Percentiles rank a stretch among this genome's conserved stretches.
Evolutionary conservation across 2,329 filamentous ascomycete species (phyloP).

Genomic region (Cladosporium halotolerans): DNA sequence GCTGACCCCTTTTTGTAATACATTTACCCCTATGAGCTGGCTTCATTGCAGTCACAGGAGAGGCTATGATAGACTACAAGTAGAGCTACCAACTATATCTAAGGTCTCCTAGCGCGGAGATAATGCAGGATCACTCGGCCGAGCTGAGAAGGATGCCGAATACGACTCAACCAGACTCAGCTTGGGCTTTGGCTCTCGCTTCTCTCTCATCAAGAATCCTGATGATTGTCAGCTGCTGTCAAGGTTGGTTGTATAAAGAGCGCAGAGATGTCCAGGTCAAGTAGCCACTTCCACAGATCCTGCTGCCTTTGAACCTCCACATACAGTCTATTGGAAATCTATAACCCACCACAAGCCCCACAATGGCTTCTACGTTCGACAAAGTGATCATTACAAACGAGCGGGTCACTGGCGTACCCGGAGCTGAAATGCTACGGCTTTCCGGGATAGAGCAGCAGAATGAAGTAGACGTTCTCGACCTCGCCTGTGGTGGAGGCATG

Average conservation of each 20-base stretch:
- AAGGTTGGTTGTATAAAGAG: neutral
- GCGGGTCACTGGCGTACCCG: slow-evolving; percentile 13
- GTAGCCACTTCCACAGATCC: neutral
- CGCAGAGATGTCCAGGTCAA: neutral
- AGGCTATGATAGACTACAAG: too few relatives aligned
- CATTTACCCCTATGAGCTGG: too few relatives aligned
- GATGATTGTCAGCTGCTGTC: neutral
- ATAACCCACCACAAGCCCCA: neutral
- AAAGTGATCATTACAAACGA: slow-evolving; percentile 12
- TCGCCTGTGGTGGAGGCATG: slow-evolving; percentile 15
- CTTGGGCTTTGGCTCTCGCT: neutral
- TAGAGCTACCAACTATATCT: too few relatives aligned
- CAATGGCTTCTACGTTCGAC: neutral
- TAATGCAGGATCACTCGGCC: neutral
- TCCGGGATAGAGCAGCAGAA: slow-evolving; percentile 1
- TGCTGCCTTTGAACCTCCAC: neutral
- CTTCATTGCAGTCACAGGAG: too few relatives aligned
- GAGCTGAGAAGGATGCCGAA: neutral
- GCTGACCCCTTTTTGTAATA: too few relatives aligned
- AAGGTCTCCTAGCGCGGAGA: too few relatives aligned
- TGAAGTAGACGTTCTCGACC: slow-evolving; percentile 12
- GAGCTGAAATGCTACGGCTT: slow-evolving; percentile 11
- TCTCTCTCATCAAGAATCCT: neutral
- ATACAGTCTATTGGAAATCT: neutral
- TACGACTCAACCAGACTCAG: neutral